Evolutionary conservation across 306 rosid species (phyloP).

Genomic region (Begonia peltatifolia): DNA sequence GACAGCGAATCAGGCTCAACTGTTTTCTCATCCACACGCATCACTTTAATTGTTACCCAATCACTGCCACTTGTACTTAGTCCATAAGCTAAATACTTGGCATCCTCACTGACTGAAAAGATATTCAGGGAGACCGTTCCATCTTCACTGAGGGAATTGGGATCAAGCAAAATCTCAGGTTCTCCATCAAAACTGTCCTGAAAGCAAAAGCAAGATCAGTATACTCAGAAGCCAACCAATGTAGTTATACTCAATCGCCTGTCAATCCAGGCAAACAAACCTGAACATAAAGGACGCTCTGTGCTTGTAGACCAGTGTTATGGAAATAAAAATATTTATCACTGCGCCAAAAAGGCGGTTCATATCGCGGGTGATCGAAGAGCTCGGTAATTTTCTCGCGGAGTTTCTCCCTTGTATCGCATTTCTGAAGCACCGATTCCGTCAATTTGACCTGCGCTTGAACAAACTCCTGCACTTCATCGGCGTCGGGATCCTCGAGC

Average conservation of each 20-base stretch:
- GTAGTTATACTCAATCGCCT: background rate
- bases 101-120: slow-evolving; percentile 52
- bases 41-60: slow-evolving; percentile 67
- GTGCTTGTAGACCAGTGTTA: slow-evolving; percentile 86
- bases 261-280: slow-evolving; percentile 21
- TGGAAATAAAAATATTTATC: slow-evolving; percentile 59
- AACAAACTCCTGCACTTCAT: slow-evolving; percentile 74
- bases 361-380: slow-evolving; percentile 83
- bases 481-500: slow-evolving; percentile 89
- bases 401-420: slow-evolving; percentile 42
- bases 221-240: background rate
- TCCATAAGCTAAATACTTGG: slow-evolving; percentile 60
- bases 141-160: slow-evolving; percentile 64
- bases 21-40: slow-evolving; percentile 41
- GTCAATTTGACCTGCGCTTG: slow-evolving; percentile 54
- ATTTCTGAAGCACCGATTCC: slow-evolving; percentile 43
- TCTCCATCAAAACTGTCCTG: slow-evolving; percentile 56
- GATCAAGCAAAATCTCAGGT: slow-evolving; percentile 64
- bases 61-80: slow-evolving; percentile 87
- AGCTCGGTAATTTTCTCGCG: slow-evolving; percentile 40
- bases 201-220: slow-evolving; percentile 4
- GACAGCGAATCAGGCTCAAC: slow-evolving; percentile 45
- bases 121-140: slow-evolving; percentile 57
- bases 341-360: slow-evolving; percentile 42
- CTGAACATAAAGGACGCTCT: slow-evolving; percentile 65